phyloP scores from a whole-genome alignment of 164 flowering plant species.

The Hamamelis virginiana region DNA sequence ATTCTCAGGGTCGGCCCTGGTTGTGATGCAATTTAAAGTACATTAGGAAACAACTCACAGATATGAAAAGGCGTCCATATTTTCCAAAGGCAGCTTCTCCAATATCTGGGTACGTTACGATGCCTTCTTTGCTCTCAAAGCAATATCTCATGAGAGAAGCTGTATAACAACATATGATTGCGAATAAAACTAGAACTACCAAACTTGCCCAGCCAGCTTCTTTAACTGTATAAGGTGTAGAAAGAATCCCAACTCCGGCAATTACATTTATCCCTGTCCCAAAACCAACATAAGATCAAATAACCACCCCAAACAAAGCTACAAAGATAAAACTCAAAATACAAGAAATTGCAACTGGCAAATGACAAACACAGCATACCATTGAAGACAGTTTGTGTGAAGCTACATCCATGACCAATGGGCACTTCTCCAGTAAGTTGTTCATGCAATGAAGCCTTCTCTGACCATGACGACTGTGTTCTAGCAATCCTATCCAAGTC shows the following conservation, averaged over 20 bases:
- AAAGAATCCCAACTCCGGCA: conserved; percentile 89
- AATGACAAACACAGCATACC: conserved; percentile 47
- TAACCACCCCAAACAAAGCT: not conserved
- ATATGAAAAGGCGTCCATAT: conserved; percentile 65
- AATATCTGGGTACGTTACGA: conserved; percentile 70
- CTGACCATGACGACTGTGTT: conserved; percentile 35
- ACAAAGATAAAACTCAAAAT: not conserved
- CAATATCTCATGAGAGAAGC: conserved; percentile 70
- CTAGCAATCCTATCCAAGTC: conserved; percentile 32
- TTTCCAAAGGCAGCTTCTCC: conserved; percentile 94
- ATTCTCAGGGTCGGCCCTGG: too few relatives aligned
- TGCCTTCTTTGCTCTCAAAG: conserved; percentile 73
- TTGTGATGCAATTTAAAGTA: not conserved
- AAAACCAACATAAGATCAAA: conserved; percentile 1
- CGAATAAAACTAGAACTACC: conserved; percentile 54
- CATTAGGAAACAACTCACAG: conserved; percentile 64
- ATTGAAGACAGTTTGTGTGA: conserved; percentile 86
- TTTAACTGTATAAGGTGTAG: conserved; percentile 76
- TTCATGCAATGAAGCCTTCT: conserved; percentile 35
- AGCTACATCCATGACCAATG: conserved; percentile 68
- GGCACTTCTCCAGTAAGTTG: conserved; percentile 61
- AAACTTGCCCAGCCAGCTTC: conserved; percentile 86
- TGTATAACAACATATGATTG: conserved; percentile 71
- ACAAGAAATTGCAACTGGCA: conserved; percentile 1
- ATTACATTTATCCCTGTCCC: conserved; percentile 67